Evolutionary conservation across 2,329 filamentous ascomycete species (phyloP).

Genomic region (Ceratocystis cubensis): DNA sequence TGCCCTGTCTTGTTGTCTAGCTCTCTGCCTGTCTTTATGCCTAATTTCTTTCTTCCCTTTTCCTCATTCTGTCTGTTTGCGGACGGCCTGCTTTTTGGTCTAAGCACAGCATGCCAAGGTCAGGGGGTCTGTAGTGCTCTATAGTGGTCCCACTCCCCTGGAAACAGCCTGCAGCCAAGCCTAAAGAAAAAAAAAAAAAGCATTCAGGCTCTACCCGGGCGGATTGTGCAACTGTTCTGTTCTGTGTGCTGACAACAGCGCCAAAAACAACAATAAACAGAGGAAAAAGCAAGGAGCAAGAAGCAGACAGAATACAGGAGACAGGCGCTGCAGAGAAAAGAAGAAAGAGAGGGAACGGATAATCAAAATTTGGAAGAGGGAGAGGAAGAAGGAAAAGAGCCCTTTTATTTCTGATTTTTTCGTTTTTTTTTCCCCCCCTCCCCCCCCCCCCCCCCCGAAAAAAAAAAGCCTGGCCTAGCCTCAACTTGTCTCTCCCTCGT

Average conservation of each 20-base stretch:
- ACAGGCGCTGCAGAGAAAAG: neutral
- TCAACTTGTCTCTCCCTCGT: neutral
- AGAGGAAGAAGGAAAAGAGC: neutral
- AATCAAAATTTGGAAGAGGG: neutral
- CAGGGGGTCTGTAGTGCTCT: too few species aligned
- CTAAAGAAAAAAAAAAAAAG: neutral
- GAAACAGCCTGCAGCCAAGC: neutral
- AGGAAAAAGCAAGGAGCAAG: neutral
- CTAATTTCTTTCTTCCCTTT: neutral
- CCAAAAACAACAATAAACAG: neutral
- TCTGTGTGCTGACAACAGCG: too few species aligned
- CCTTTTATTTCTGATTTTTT: neutral
- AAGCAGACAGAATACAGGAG: neutral
- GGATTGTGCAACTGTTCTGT: too few species aligned
- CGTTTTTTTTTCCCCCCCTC: too few species aligned
- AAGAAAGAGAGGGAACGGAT: neutral
- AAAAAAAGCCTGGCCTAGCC: neutral
- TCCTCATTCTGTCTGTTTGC: neutral
- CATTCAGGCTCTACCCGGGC: too few species aligned
- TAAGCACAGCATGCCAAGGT: neutral
- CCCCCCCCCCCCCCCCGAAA: neutral
- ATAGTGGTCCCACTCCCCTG: neutral
- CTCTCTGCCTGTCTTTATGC: neutral
- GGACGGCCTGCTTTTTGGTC: neutral
- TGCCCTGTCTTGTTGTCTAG: neutral